Evolutionary conservation across 2,329 filamentous ascomycete species (phyloP).

Genomic region (Aspergillus fumigatiaffinis): DNA sequence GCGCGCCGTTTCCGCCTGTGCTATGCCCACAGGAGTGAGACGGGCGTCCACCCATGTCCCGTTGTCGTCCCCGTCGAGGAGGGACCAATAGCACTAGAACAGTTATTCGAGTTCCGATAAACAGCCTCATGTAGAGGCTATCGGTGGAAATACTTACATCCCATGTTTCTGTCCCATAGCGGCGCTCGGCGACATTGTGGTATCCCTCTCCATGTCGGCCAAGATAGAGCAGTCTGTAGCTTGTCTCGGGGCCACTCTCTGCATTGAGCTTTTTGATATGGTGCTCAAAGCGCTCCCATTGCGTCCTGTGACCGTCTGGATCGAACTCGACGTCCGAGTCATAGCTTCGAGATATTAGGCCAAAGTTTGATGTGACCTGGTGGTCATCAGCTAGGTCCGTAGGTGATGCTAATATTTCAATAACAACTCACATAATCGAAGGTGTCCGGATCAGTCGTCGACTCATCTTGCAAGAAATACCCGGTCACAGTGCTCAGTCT

Average conservation of each 20-base stretch:
- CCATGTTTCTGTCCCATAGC: conserved; percentile 58
- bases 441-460: conserved; percentile 40
- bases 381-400: conserved; percentile 1
- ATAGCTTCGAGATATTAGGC: conserved; percentile 47
- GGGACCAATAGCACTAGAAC: conserved; percentile 54
- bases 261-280: conserved; percentile 47
- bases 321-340: conserved; percentile 33
- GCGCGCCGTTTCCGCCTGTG: conserved; percentile 46
- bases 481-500: conserved; percentile 42
- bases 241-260: conserved; percentile 32
- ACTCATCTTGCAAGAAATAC: conserved; percentile 51
- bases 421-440: conserved; percentile 46
- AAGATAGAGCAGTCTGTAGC: conserved; percentile 56
- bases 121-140: neutral
- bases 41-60: conserved; percentile 57
- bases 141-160: conserved; percentile 43
- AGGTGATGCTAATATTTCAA: neutral
- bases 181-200: conserved; percentile 58
- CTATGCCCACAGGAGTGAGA: conserved; percentile 50
- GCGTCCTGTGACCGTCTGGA: conserved; percentile 38
- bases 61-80: conserved; percentile 54
- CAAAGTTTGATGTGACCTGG: conserved; percentile 44
- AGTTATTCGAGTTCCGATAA: neutral
- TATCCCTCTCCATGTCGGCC: conserved; percentile 59
- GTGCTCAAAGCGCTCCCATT: conserved; percentile 53